Conservation (phyloP, 345 rosid genomes). For the Boechera divaricarpa region DNA sequence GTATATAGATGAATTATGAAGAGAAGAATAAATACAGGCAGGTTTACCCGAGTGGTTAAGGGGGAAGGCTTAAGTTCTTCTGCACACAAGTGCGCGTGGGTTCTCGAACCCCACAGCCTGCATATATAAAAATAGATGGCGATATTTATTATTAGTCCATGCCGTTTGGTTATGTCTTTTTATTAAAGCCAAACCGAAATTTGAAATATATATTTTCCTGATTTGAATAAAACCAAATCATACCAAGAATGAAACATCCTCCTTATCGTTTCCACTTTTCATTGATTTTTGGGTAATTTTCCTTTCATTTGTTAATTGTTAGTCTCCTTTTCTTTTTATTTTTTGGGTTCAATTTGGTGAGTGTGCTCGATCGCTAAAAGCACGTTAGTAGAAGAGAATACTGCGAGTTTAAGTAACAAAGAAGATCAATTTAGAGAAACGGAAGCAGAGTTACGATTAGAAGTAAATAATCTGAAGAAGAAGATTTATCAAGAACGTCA, state of each 20-base stretch:
- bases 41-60: conserved; percentile 57
- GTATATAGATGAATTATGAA: not conserved
- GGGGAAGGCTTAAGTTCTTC: conserved; percentile 97
- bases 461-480: conserved; percentile 55
- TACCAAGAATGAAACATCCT: not conserved
- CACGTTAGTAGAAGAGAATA: conserved; percentile 53
- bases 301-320: no score
- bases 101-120: conserved; percentile 99
- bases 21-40: not conserved
- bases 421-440: conserved; percentile 60
- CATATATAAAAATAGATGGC: not conserved
- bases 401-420: conserved; percentile 49
- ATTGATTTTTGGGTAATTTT: no score
- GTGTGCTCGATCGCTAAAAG: no score
- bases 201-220: not conserved
- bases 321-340: no score
- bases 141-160: not conserved
- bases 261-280: no score
- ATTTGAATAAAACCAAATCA: not conserved
- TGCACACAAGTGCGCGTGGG: conserved; percentile 95
- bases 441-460: conserved; percentile 52
- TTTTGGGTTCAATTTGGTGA: no score
- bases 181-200: no score
- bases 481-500: conserved; percentile 40
- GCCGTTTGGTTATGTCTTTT: no score